A percentile compares a stretch with the other conserved stretches of the same genome.
phyloP scores from a whole-genome alignment of 2,329 filamentous ascomycete species.

The Sphaerulina populicola region DNA sequence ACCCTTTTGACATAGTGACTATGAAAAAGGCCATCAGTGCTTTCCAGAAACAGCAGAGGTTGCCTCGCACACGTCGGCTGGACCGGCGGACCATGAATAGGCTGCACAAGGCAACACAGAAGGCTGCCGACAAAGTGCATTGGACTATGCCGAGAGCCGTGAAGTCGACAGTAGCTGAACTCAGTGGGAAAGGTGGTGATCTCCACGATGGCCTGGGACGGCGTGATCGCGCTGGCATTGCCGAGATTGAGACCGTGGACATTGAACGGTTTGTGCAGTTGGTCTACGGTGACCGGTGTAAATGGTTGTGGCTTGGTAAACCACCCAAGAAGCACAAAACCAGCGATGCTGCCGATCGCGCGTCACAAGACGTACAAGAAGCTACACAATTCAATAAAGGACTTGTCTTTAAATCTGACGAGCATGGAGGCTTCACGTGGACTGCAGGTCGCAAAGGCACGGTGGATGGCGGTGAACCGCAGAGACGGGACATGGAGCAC shows the following conservation, averaged over 20 bases:
- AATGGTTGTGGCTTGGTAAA: slow-evolving; percentile 94
- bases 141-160: slow-evolving; percentile 92
- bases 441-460: slow-evolving; percentile 43
- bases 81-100: slow-evolving; percentile 75
- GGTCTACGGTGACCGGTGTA: slow-evolving; percentile 70
- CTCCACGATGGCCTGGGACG: slow-evolving; percentile 86
- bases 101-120: slow-evolving; percentile 76
- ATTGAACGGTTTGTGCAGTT: slow-evolving; percentile 74
- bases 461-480: slow-evolving; percentile 39
- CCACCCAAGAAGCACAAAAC: slow-evolving; percentile 52
- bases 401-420: slow-evolving; percentile 52
- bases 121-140: slow-evolving; percentile 77
- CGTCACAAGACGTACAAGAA: slow-evolving; percentile 12
- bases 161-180: slow-evolving; percentile 87
- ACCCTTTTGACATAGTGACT: slow-evolving; percentile 76
- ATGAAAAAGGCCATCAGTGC: slow-evolving; percentile 77
- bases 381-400: slow-evolving; percentile 24
- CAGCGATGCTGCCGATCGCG: slow-evolving; percentile 7
- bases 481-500: slow-evolving; percentile 16
- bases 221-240: slow-evolving; percentile 79
- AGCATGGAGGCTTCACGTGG: slow-evolving; percentile 41
- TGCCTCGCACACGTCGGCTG: slow-evolving; percentile 67
- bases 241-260: slow-evolving; percentile 85
- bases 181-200: slow-evolving; percentile 88
- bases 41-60: slow-evolving; percentile 83